phyloP scores from a whole-genome alignment of 306 rosid species.

The Astragalus glycyphyllos region DNA sequence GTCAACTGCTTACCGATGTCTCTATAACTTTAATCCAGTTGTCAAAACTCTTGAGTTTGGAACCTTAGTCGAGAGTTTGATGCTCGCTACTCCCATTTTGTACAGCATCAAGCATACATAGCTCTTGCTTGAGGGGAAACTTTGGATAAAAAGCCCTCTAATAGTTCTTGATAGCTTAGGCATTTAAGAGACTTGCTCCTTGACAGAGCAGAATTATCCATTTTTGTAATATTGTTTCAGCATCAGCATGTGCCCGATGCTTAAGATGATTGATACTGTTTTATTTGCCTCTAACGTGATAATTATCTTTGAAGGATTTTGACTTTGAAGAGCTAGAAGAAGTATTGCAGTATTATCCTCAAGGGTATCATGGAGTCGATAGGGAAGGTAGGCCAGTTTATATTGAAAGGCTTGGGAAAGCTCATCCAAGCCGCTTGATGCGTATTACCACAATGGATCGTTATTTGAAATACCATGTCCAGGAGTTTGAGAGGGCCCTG shows the following conservation, averaged over 20 bases:
- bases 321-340: slow-evolving; percentile 92
- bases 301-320: slow-evolving; percentile 67
- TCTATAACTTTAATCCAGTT: slow-evolving; percentile 5
- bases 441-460: slow-evolving; percentile 83
- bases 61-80: neutral
- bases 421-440: slow-evolving; percentile 92
- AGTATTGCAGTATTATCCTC: slow-evolving; percentile 94
- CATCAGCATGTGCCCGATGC: slow-evolving; percentile 28
- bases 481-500: slow-evolving; percentile 90
- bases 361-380: slow-evolving; percentile 96
- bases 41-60: neutral
- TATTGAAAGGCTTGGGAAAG: slow-evolving; percentile 94
- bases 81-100: slow-evolving; percentile 13
- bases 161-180: neutral
- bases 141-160: neutral
- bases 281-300: slow-evolving; percentile 44
- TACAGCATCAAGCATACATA: slow-evolving; percentile 12
- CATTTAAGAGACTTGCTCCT: slow-evolving; percentile 7
- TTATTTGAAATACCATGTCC: slow-evolving; percentile 90
- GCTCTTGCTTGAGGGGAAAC: neutral
- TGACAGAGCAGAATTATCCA: neutral
- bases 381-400: slow-evolving; percentile 97
- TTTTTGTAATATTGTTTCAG: slow-evolving; percentile 2
- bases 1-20: neutral
- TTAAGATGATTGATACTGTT: slow-evolving; percentile 3